phyloP scores from a whole-genome alignment of 176 grass and related monocot species.

The Puccinellia tenuiflora region DNA sequence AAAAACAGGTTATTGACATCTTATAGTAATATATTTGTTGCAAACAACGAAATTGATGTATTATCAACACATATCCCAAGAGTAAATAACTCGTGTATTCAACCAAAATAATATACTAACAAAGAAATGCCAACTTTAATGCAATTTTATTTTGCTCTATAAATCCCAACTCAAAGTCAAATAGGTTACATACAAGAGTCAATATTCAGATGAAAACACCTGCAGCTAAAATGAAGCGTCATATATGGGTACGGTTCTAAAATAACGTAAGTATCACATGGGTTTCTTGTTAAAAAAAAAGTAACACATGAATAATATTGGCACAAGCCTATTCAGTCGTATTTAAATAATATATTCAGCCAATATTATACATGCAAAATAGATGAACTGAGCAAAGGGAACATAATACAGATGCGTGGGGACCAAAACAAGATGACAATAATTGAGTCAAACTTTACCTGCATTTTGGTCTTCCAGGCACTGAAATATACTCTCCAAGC shows the following conservation, averaged over 20 bases:
- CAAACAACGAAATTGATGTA: not conserved
- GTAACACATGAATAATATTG: not conserved
- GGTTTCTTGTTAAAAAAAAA: too few species aligned
- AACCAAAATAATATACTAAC: not conserved
- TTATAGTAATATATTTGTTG: not conserved
- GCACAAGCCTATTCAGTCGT: not conserved
- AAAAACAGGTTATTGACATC: not conserved
- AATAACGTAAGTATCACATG: not conserved
- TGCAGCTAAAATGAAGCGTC: slow-evolving; percentile 2
- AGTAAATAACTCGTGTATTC: slow-evolving; percentile 1
- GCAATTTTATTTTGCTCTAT: slow-evolving; percentile 1
- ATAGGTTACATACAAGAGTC: not conserved
- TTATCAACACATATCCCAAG: not conserved
- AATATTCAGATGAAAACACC: slow-evolving; percentile 2
- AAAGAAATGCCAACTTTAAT: not conserved
- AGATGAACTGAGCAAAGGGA: slow-evolving; percentile 2
- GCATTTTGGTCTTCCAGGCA: slow-evolving; percentile 89
- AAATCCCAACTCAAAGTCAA: not conserved
- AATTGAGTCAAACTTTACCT: slow-evolving; percentile 38
- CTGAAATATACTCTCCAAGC: slow-evolving; percentile 94
- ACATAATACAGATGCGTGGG: not conserved
- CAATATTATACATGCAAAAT: not conserved
- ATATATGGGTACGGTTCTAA: not conserved
- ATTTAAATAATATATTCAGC: not conserved
- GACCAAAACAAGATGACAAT: not conserved